Conservation (phyloP, 352 stramenopile genomes). For the Phytophthora kernoviae region DNA sequence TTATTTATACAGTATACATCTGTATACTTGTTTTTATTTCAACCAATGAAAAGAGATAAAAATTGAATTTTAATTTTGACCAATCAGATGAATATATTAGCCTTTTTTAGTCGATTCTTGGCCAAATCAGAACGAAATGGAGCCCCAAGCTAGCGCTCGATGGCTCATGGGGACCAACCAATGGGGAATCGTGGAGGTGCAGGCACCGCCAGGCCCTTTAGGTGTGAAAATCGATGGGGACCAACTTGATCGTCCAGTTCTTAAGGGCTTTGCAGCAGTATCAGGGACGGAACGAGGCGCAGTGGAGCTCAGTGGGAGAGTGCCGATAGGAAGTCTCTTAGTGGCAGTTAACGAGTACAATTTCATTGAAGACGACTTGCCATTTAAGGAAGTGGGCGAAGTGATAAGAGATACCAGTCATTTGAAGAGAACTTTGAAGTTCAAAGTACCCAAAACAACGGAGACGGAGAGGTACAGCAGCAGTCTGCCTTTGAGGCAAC, state of each 20-base stretch:
- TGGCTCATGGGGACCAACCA: constrained; percentile 12
- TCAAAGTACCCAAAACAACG: constrained; percentile 37
- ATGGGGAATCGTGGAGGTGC: constrained; percentile 40
- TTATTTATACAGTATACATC: too few species aligned
- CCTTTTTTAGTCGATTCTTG: too few species aligned
- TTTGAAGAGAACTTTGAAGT: constrained; percentile 41
- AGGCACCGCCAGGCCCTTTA: constrained; percentile 52
- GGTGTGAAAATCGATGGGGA: constrained; percentile 67
- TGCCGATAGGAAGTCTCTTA: constrained; percentile 53
- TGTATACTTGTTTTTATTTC: background rate
- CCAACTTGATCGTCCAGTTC: constrained; percentile 40
- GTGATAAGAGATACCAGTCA: constrained; percentile 60
- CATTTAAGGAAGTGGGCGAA: constrained; percentile 45
- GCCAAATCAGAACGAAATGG: constrained; percentile 5
- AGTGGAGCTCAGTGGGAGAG: constrained; percentile 50
- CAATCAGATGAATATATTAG: too few species aligned
- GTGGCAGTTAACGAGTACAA: constrained; percentile 68
- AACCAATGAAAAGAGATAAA: background rate
- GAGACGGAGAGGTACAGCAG: constrained; percentile 11
- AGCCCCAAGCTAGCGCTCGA: constrained; percentile 10
- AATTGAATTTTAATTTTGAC: too few species aligned
- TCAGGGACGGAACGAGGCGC: constrained; percentile 38
- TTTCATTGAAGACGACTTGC: constrained; percentile 39
- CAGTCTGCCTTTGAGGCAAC: constrained; percentile 7
- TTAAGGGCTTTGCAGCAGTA: constrained; percentile 58